phyloP scores from a whole-genome alignment of 805 yeast species.

The Naumovozyma castellii region DNA sequence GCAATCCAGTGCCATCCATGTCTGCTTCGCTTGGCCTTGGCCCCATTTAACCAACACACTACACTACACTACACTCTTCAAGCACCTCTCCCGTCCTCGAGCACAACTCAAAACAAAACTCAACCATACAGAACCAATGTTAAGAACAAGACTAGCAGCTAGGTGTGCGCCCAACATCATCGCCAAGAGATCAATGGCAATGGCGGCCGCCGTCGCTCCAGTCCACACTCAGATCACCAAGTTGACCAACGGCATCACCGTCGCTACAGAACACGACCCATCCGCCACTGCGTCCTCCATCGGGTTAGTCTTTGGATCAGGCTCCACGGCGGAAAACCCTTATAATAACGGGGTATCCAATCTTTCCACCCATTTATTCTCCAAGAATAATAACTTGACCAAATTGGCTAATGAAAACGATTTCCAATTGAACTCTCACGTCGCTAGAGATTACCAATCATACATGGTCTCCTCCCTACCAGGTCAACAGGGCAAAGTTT shows the following conservation, averaged over 20 bases:
- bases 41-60: too few species aligned
- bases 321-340: slow-evolving; percentile 70
- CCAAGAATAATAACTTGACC: slow-evolving; percentile 18
- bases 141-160: too few species aligned
- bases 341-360: slow-evolving; percentile 77
- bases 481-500: slow-evolving; percentile 43
- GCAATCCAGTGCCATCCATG: not conserved
- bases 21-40: too few species aligned
- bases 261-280: slow-evolving; percentile 60
- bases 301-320: slow-evolving; percentile 67
- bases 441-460: slow-evolving; percentile 56
- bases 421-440: slow-evolving; percentile 43
- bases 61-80: too few species aligned
- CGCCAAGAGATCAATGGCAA: slow-evolving; percentile 14
- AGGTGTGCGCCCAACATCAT: too few species aligned
- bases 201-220: slow-evolving; percentile 2
- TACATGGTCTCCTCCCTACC: slow-evolving; percentile 45
- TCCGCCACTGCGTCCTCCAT: slow-evolving; percentile 41
- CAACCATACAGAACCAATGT: too few species aligned
- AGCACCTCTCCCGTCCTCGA: too few species aligned
- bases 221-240: slow-evolving; percentile 46
- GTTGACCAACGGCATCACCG: slow-evolving; percentile 62
- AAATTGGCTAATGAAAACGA: slow-evolving; percentile 40
- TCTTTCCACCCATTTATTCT: slow-evolving; percentile 45
- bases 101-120: too few species aligned